Conservation (phyloP, 345 rosid genomes). For the Orychophragmus violaceus region DNA sequence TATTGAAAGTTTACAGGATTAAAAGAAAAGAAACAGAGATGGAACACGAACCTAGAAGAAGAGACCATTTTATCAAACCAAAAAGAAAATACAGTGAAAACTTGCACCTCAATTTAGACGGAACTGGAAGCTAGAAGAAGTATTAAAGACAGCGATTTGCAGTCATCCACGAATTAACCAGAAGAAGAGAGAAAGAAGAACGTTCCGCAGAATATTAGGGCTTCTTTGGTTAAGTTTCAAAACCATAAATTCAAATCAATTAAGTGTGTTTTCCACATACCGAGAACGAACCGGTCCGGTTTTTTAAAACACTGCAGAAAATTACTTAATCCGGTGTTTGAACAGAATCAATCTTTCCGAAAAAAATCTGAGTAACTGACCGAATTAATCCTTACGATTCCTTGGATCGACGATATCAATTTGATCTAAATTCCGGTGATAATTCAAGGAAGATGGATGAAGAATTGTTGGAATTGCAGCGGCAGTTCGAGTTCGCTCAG, state of each 20-base stretch:
- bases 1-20: not conserved
- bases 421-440: not conserved
- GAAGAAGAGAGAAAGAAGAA: slow-evolving; percentile 14
- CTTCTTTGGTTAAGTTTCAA: not conserved
- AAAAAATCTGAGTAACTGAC: slow-evolving; percentile 19
- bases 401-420: not conserved
- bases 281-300: not conserved
- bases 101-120: not conserved
- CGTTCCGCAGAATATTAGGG: slow-evolving; percentile 2
- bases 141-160: not conserved
- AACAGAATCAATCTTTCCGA: not conserved
- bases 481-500: slow-evolving; percentile 91
- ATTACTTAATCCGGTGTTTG: slow-evolving; percentile 8
- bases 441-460: slow-evolving; percentile 52
- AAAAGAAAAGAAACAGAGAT: not conserved
- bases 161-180: not conserved
- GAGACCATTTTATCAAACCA: not conserved
- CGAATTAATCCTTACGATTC: not conserved
- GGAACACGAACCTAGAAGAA: too few relatives aligned
- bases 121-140: not conserved
- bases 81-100: not conserved
- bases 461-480: slow-evolving; percentile 79
- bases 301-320: not conserved
- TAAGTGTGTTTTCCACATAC: not conserved
- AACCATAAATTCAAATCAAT: not conserved